Evolutionary conservation across 306 rosid genomes (phyloP), one percentile per base, ranked within the genome.

Genomic region (Trifolium repens): DNA sequence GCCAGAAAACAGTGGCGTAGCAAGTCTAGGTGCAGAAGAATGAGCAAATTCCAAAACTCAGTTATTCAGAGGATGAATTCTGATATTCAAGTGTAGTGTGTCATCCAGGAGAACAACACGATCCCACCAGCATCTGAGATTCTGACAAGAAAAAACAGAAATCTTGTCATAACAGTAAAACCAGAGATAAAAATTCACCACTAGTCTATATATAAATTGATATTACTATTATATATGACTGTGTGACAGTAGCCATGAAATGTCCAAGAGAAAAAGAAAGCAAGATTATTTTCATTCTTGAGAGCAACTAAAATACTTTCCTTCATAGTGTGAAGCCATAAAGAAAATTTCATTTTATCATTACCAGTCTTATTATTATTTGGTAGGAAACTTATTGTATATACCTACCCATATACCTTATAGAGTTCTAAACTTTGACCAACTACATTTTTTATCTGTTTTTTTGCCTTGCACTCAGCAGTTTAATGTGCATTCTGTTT

Each of bases 141-240:
- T 67, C 86, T 77, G 78, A 30, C 19, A 30, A 44, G 67, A 67
- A 75, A 61, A 30, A 73, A 82, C 61, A 35, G 62, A 80, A 84
- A 72, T 50, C 67, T 64, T 70, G 60, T 47, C 24, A 47, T 26
- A 49, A 69, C 40, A 39, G 24, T 65, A 73, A 68, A 17, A 70
- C 11, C n/a, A 73, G 40, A 62, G 59, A 46, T 9, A 32, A 10
- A 76, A 76, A 67, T n/a, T 8, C 64, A 79, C 65, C 24, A 22
- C 39, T 62, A 52, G 16, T 66, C 24, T 73, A 73, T 14, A 30
- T 17, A 54, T 37, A 69, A 49, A 52, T 68, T 32, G 54, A 42
- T 46, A 42, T 46, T 13, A 60, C 9, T 64, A 64, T 6, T 43
- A 43, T 72, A 72, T 22, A 44, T 69, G 43, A 46, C 16, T 39